phyloP scores from a whole-genome alignment of 108 stramenopile genomes.

The Nitzschia putrida region DNA sequence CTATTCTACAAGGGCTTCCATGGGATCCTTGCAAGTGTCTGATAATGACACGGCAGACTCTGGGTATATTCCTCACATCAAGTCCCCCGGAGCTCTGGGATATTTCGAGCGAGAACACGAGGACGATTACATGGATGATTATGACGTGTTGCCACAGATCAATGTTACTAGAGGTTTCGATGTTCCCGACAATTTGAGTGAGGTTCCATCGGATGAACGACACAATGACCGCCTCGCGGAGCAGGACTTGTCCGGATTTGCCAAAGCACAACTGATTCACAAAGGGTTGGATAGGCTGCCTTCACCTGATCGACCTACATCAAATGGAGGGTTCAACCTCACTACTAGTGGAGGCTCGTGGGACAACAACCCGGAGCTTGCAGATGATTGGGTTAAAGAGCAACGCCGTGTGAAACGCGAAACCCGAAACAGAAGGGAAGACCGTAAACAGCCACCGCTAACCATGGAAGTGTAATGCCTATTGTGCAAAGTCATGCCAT shows the following conservation, averaged over 20 bases:
- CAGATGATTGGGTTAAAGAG: conserved; percentile 10
- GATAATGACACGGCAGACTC: background rate
- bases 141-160: conserved; percentile 6
- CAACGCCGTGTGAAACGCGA: conserved; percentile 4
- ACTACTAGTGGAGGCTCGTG: background rate
- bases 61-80: background rate
- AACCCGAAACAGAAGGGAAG: conserved; percentile 2
- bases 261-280: conserved; percentile 7
- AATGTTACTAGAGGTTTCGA: background rate
- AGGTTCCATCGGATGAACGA: conserved; percentile 36
- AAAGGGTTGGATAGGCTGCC: background rate
- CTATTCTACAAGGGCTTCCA: conserved; percentile 4
- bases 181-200: conserved; percentile 23
- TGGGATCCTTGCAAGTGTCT: background rate
- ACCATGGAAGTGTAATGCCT: conserved; percentile 27
- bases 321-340: background rate
- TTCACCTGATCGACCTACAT: conserved; percentile 1
- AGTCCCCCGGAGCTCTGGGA: conserved; percentile 6
- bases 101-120: conserved; percentile 17
- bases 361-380: conserved; percentile 11
- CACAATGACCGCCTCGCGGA: conserved; percentile 5
- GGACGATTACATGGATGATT: conserved; percentile 5
- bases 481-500: background rate
- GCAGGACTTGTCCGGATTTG: conserved; percentile 12
- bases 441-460: conserved; percentile 16